phyloP scores from a whole-genome alignment of 192 early-diverging fungal species.

The Jimgerdemannia flammicorona region DNA sequence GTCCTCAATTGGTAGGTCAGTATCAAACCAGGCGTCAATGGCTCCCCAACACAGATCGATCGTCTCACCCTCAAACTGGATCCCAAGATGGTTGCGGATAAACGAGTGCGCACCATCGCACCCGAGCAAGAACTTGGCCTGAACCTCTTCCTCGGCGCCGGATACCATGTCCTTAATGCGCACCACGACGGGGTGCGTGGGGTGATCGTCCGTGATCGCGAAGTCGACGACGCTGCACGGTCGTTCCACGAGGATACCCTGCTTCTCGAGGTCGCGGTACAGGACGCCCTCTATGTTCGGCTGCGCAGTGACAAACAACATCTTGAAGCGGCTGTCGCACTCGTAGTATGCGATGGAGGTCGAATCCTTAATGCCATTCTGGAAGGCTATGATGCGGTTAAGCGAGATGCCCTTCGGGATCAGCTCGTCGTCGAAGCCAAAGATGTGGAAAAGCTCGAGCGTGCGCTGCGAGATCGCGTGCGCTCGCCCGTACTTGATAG shows the following conservation, averaged over 20 bases:
- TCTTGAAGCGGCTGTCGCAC: too few species aligned
- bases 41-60: conserved; percentile 15
- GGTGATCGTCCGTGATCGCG: background rate
- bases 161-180: conserved; percentile 11
- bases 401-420: too few species aligned
- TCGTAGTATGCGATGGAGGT: too few species aligned
- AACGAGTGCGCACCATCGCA: conserved; percentile 31
- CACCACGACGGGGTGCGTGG: conserved; percentile 10
- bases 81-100: conserved; percentile 19
- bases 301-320: too few species aligned
- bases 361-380: too few species aligned
- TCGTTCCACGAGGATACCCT: conserved; percentile 21
- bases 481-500: too few species aligned
- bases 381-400: too few species aligned
- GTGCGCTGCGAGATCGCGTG: too few species aligned
- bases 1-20: conserved; percentile 10
- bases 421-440: too few species aligned
- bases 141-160: background rate
- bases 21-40: conserved; percentile 22
- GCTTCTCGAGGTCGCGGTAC: background rate
- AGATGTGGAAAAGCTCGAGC: too few species aligned
- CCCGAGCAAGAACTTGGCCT: conserved; percentile 24
- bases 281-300: too few species aligned
- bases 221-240: conserved; percentile 12
- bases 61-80: conserved; percentile 17